A percentile compares a stretch with the other conserved stretches of the same genome.
These are phyloP conservation scores for Saccharomyces hybrid DNA, from an alignment of 1,139 yeast genomes.

Conservation along the genomic window DNA sequence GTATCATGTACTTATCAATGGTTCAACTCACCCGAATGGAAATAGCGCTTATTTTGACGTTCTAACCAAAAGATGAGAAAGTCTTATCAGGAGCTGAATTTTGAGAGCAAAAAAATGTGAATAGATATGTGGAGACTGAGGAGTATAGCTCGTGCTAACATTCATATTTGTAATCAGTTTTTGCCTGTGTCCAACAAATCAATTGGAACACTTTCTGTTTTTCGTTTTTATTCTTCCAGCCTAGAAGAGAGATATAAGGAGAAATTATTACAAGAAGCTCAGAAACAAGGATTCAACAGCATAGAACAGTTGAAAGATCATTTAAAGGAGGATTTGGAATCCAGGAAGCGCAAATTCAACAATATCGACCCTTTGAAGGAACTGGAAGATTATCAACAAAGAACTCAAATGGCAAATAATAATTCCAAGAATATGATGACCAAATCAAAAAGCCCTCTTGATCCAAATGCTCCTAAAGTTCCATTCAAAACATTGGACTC, in stretches of 20 bases:
- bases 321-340: slow-evolving; percentile 54
- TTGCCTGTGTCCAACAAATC: neutral
- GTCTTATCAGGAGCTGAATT: neutral
- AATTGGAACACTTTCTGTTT: slow-evolving; percentile 6
- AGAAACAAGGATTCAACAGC: slow-evolving; percentile 34
- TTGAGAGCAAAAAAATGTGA: neutral
- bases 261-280: slow-evolving; percentile 45
- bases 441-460: slow-evolving; percentile 40
- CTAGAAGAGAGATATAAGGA: slow-evolving; percentile 32
- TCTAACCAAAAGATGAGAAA: neutral
- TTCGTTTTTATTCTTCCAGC: slow-evolving; percentile 8
- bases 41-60: slow-evolving; percentile 1
- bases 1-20: neutral
- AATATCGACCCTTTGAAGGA: slow-evolving; percentile 65
- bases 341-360: slow-evolving; percentile 48
- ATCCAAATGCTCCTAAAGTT: slow-evolving; percentile 38
- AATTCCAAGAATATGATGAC: slow-evolving; percentile 6
- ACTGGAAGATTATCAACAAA: slow-evolving; percentile 43
- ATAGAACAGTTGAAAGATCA: slow-evolving; percentile 58
- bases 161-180: neutral
- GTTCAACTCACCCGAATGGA: neutral
- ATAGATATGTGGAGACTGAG: neutral
- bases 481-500: slow-evolving; percentile 70
- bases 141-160: neutral
- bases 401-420: slow-evolving; percentile 16